Percentiles rank a stretch among this genome's conserved stretches.
These are phyloP conservation scores for Polyplosphaeria fusca DNA, from an alignment of 495 filamentous ascomycete genomes.

Conservation along the genomic window DNA sequence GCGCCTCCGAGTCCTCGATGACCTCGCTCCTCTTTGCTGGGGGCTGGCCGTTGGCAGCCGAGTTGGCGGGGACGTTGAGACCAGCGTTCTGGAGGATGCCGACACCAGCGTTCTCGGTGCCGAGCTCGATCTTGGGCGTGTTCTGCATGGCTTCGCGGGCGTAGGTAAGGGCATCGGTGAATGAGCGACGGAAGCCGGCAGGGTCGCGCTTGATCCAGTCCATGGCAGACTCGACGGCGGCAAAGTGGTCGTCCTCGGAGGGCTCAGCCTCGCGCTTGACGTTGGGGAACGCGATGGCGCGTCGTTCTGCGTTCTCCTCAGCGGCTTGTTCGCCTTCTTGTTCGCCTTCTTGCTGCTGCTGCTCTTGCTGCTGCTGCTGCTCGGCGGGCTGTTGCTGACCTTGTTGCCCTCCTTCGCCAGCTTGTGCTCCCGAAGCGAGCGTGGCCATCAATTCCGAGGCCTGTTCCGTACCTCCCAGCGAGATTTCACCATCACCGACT, in stretches of 20 bases:
- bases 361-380: constrained; percentile 6
- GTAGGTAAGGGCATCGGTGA: constrained; percentile 34
- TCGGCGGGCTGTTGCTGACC: constrained; percentile 16
- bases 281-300: constrained; percentile 8
- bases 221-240: constrained; percentile 23
- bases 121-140: constrained; percentile 35
- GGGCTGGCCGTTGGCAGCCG: constrained; percentile 29
- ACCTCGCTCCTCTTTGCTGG: constrained; percentile 21
- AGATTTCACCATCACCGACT: constrained; percentile 58
- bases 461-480: constrained; percentile 46
- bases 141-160: constrained; percentile 36
- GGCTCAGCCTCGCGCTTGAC: constrained; percentile 18
- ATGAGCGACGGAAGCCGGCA: constrained; percentile 18
- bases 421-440: constrained; percentile 32
- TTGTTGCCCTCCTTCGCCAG: not conserved
- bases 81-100: constrained; percentile 35
- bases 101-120: constrained; percentile 30
- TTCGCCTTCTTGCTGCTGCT: not conserved
- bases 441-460: constrained; percentile 44
- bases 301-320: constrained; percentile 23
- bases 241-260: constrained; percentile 4
- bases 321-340: constrained; percentile 23
- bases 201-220: constrained; percentile 35
- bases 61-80: constrained; percentile 32
- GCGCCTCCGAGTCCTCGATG: constrained; percentile 22